Conservation (phyloP, 1,284 basidiomycete species). For the Porogramme epimiltina region DNA sequence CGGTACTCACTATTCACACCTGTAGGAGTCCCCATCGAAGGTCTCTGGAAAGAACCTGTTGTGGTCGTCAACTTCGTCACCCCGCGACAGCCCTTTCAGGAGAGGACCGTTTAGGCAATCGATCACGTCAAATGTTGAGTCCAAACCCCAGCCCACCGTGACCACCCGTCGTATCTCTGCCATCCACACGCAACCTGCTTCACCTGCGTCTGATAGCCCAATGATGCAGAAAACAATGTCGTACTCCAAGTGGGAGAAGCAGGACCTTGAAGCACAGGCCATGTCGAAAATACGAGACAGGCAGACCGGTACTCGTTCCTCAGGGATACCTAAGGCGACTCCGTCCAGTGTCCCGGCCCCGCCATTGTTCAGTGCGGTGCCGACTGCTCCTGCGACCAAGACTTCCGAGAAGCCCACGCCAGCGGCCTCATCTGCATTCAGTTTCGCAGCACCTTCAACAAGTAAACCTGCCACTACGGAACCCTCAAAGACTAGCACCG, state of each 20-base stretch:
- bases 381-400: constrained; percentile 9
- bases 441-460: constrained; percentile 4
- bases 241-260: constrained; percentile 81
- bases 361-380: too few relatives aligned
- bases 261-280: constrained; percentile 77
- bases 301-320: constrained; percentile 13
- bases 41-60: constrained; percentile 46
- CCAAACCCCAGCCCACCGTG: constrained; percentile 30
- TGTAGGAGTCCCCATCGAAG: constrained; percentile 36
- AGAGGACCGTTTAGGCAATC: constrained; percentile 45
- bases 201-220: constrained; percentile 49
- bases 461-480: constrained; percentile 7
- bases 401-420: constrained; percentile 11
- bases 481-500: constrained; percentile 10
- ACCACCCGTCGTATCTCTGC: constrained; percentile 42
- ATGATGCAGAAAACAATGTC: constrained; percentile 49
- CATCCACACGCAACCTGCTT: constrained; percentile 32
- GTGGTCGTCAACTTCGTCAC: constrained; percentile 42
- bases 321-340: background rate
- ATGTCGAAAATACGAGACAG: constrained; percentile 48
- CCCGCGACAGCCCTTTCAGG: constrained; percentile 32
- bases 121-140: constrained; percentile 41
- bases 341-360: constrained; percentile 1
- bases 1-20: constrained; percentile 11
- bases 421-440: constrained; percentile 6